A percentile compares a stretch with the other conserved stretches of the same genome.
Evolutionary conservation across 768 basidiomycete species (phyloP).

Genomic region (Phallus indusiatus): DNA sequence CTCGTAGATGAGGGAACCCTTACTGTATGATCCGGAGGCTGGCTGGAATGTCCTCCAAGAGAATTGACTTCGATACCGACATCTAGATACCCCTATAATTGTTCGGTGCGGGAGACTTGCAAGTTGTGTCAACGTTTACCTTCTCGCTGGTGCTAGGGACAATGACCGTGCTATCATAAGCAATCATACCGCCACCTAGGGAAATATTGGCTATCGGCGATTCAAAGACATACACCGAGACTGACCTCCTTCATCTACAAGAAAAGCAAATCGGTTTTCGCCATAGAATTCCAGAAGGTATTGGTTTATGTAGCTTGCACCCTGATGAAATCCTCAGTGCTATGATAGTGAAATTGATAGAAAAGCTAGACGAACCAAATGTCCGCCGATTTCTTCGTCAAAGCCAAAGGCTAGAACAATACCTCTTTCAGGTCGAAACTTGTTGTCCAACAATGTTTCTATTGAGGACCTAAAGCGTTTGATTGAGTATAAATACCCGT

Average conservation of each 20-base stretch:
- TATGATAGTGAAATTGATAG: conserved; percentile 6
- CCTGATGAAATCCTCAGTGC: conserved; percentile 20
- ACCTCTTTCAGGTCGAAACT: conserved; percentile 55
- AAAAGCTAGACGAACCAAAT: conserved; percentile 24
- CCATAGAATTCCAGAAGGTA: conserved; percentile 56
- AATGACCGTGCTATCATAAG: conserved; percentile 48
- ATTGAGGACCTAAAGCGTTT: conserved; percentile 36
- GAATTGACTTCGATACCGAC: conserved; percentile 54
- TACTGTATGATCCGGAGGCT: conserved; percentile 77
- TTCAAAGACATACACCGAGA: conserved; percentile 4
- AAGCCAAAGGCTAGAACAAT: conserved; percentile 62
- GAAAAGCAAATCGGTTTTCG: conserved; percentile 57
- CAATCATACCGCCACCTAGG: conserved; percentile 40
- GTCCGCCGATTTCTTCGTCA: conserved; percentile 62
- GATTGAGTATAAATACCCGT: background rate
- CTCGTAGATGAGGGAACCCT: conserved; percentile 12
- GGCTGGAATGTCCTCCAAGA: conserved; percentile 77
- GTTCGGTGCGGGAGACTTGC: too few relatives aligned
- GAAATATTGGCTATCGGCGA: conserved; percentile 1
- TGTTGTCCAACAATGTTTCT: conserved; percentile 53
- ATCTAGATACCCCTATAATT: conserved; percentile 42
- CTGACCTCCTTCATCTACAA: conserved; percentile 84
- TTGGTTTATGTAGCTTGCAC: conserved; percentile 31
- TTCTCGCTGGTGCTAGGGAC: conserved; percentile 63
- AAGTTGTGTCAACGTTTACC: too few relatives aligned